Conservation (phyloP, 164 flowering plant genomes). For the Malania oleifera region DNA sequence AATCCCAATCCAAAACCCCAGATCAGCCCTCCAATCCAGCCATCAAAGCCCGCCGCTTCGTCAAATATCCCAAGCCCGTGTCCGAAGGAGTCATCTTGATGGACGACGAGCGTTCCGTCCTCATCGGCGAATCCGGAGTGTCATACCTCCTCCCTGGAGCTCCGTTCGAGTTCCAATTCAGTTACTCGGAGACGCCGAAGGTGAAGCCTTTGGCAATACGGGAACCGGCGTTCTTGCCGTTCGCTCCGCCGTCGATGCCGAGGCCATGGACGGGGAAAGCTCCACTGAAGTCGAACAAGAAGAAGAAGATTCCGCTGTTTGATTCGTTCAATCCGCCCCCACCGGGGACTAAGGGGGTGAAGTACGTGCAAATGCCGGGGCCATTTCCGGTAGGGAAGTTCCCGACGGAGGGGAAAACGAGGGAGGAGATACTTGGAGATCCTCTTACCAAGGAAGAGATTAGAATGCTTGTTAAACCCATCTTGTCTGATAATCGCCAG, state of each 20-base stretch:
- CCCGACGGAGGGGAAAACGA: conserved; percentile 35
- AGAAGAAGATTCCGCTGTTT: conserved; percentile 54
- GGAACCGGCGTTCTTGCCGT: conserved; percentile 89
- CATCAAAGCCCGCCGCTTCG: conserved; percentile 48
- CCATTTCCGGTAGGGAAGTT: conserved; percentile 43
- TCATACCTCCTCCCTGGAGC: conserved; percentile 89
- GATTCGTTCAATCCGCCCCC: conserved; percentile 43
- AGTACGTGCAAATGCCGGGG: conserved; percentile 46
- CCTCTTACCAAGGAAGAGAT: conserved; percentile 65
- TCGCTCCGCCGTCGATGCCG: conserved; percentile 88
- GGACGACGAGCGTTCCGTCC: conserved; percentile 59
- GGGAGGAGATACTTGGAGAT: conserved; percentile 76
- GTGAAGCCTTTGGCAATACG: conserved; percentile 77
- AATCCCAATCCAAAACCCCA: background rate
- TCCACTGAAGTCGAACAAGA: conserved; percentile 51
- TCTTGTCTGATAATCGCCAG: conserved; percentile 62
- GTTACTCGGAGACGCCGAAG: conserved; percentile 92
- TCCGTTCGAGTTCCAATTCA: conserved; percentile 90
- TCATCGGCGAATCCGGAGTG: conserved; percentile 76
- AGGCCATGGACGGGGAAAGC: conserved; percentile 99
- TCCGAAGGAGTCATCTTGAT: conserved; percentile 44
- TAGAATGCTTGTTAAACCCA: conserved; percentile 52
- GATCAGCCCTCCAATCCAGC: conserved; percentile 32
- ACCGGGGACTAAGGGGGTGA: conserved; percentile 35
- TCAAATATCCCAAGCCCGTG: conserved; percentile 76